Evolutionary conservation across 108 stramenopile species (phyloP), one percentile per base, ranked within the genome.

Genomic region (Discostella stelligeroides): DNA sequence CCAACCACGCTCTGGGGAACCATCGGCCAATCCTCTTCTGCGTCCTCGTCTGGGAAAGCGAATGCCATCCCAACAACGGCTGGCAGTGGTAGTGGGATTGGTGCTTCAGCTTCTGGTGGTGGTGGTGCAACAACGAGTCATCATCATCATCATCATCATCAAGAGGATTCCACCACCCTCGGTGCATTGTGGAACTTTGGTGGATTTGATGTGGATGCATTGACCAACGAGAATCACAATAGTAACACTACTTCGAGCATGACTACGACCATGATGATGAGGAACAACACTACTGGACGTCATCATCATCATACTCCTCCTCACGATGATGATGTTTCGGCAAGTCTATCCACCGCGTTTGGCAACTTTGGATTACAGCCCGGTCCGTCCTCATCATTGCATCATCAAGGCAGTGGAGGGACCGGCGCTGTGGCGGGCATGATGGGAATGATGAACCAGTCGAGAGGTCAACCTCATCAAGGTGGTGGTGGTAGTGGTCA

Each of bases 151-250:
- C n/a, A n/a, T n/a, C 49, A 1, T 1, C 18, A 12, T 27, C 51
- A 58, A 34, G 55, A 50, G 23, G 24, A 40, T 28, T 42, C 66
- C n/a, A n/a, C n/a, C n/a, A n/a, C n/a, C 23, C 68, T 70, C 42
- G 68, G 68, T 14, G 68, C 58, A 25, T 39, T 80, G 2, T 80
- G 72, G 79, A 69, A 73, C 62, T 80, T 80, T 59, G 79, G 79
- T 17, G 72, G 72, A 12, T 80, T 80, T 51, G 79, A 73, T 45
- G 79, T 73, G 14, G 79, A 80, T 51, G 79, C 79, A n/a, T 51
- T 69, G 37, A 80, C 79, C 55, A 43, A 43, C 68, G 62, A 63
- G 47, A 46, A 18, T 29, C 13, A 18, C 0, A 7, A 24, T 7
- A 24, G 7, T 12, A 11, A 0, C 37, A 25, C 34, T 34, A 34